Evolutionary conservation across 2,329 filamentous ascomycete species (phyloP), one percentile per base, ranked within the genome.

Genomic region (Didymellaceae sp.): DNA sequence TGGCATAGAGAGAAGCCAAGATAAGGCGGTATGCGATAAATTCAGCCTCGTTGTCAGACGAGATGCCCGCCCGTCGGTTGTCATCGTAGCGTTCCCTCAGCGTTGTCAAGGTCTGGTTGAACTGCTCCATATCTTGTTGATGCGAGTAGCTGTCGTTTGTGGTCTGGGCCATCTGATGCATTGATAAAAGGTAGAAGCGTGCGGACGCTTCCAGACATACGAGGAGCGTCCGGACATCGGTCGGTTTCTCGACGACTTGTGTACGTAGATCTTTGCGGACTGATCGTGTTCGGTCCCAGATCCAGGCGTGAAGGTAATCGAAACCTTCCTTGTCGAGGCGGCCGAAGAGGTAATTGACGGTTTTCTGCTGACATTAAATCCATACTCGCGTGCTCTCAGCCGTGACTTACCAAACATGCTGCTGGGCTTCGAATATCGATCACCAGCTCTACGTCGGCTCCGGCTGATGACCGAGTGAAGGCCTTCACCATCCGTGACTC

Each of bases 181-280:
- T 73, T 2, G 83, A 84, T 2, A 86, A 60, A 17, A 87, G 83
- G 58, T 86, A 84, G 57, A 86, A 86, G 4, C 85, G 81, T 21
- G 82, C 83, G 57, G 86, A 86, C 31, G 82, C 77, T 65, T 87
- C 85, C 39, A 83, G 79, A 59, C 83, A 86, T 17, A 81, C 80
- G 6, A 87, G 80, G 4, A 83, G 81, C 16, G 81, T 77, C 37
- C 74, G 70, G 26, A 86, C 77, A 62, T 86, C 80, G n/a, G 60
- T 33, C n/a, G 48, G 57, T 54, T 80, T 81, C 6, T 79, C 80
- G 49, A 86, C 72, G 61, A 83, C 80, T 65, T 86, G 83, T 16
- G 86, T 85, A 2, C 82, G 83, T 41, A 86, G 83, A 64, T 87
- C 85, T 61, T 86, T 87, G 31, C 85, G 80, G 50, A 87, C 81